Base-by-base conservation (phyloP, 768 basidiomycete species). In the Gymnopilus junonius region DNA sequence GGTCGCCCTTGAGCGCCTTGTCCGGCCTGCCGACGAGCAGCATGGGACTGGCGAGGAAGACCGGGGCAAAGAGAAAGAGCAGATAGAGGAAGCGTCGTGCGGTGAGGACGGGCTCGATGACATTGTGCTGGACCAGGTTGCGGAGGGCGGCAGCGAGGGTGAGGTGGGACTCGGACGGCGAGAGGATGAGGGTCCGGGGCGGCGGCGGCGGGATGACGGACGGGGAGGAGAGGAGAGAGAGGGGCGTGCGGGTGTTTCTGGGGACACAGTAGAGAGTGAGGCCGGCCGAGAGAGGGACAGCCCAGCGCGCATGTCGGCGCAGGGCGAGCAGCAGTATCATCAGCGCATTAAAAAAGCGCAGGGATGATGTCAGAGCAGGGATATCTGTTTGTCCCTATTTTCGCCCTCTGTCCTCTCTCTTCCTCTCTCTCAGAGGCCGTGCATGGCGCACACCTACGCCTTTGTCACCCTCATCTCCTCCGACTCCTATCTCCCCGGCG, bases 381-480 rank as follows among this genome's bases (percentile, higher is more conserved):
- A 23, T 48, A 57, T 10, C 54, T 75, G 72, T 75, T 77, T 73
- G 72, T 70, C 64, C 64, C 25, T 77, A 71, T 75, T 77, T 69
- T 65, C 51, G 2, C 55, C 60, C 62, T 61, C 62, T 63, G 67
- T 60, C 64, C 62, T 61, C 67, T 64, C 64, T 67, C 66, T 66
- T 61, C 64, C 63, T 62, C 65, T 67, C 59, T 66, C 68, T 69
- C 59, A 70, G n/a, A 64, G 69, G 65, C 61, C 65, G 71, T 67
- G 74, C 51, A 91, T 91, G 90, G 82, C 87, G 80, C 65, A 73
- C 73, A 81, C 80, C 75, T 89, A 85, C 83, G 94, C 93, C 70
- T 93, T 97, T 75, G 94, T 91, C 68, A 94, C 97, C 42, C 91
- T 99, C 67, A 79, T 99, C 70, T 95, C 97, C 59, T 94, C 95